Evolutionary conservation across 331 rosid genomes (phyloP), one percentile per base, ranked within the genome.

Genomic region (Rhamnella rubrinervis): DNA sequence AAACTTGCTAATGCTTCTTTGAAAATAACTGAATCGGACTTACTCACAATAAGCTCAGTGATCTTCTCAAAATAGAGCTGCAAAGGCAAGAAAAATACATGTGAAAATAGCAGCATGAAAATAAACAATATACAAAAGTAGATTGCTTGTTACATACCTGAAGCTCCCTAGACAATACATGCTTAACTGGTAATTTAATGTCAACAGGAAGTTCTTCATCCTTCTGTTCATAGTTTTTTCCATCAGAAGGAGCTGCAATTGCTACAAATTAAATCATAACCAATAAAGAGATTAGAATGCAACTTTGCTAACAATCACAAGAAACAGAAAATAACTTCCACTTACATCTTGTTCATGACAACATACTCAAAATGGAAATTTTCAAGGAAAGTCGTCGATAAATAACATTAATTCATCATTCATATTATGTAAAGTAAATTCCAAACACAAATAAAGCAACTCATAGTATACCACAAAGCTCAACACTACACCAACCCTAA

Each of bases 21-120:
- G 17, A 74, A 52, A 19, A 75, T 38, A 59, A 55, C 56, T 39
- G 63, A 46, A 39, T 74, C 67, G 2, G 84, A 66, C 56, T 69
- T 65, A 65, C 75, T 66, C 66, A 80, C 52, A 23, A 74, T 76
- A 63, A 79, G 83, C 70, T 74, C 83, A 18, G 83, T 79, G 73
- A 79, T 79, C 65, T 74, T 79, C 41, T 79, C 83, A 69, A 79
- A 79, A 65, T 79, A 79, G 17, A 79, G 69, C 83, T 79, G 83
- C 76, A 58, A 68, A 26, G 2, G 8, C 51, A 63, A 15, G 40
- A 41, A 35, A 35, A 15, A 38, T 56, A 40, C 12, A 35, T 21
- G 55, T 59, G 2, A 67, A 52, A 62, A 41, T 8, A 8, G 46
- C 8, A 20, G 46, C 39, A 11, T 26, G 11, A 72, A 46, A 57